Conservation (phyloP, 139 green algal species). For the Haematococcus sp. region DNA sequence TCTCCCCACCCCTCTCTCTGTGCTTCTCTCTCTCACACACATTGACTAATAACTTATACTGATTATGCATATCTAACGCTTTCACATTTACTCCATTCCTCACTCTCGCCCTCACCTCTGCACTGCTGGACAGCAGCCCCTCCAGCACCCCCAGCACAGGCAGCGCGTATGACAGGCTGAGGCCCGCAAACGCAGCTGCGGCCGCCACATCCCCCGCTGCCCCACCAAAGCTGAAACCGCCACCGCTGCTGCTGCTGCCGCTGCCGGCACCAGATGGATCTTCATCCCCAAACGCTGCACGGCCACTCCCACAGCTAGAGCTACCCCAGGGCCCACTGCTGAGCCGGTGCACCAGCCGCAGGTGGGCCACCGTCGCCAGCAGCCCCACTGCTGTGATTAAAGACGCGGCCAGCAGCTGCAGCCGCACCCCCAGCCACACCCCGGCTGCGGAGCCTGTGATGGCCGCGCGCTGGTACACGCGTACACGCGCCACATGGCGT, state of each 20-base stretch:
- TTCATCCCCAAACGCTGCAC: background rate
- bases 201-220: too few species aligned
- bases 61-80: too few species aligned
- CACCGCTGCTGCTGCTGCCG: too few species aligned
- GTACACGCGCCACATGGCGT: conserved; percentile 22
- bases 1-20: too few species aligned
- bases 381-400: conserved; percentile 58
- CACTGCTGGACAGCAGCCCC: conserved; percentile 61
- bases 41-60: too few species aligned
- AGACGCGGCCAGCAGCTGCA: conserved; percentile 77
- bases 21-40: too few species aligned
- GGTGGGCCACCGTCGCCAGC: conserved; percentile 37
- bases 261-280: too few species aligned
- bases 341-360: background rate
- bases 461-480: conserved; percentile 39
- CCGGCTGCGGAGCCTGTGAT: conserved; percentile 22
- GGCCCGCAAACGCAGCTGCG: conserved; percentile 43
- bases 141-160: conserved; percentile 77
- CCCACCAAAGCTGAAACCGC: too few species aligned
- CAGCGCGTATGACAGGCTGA: conserved; percentile 78
- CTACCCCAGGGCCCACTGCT: background rate
- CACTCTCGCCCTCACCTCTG: conserved; percentile 53
- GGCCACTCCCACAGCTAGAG: background rate
- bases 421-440: conserved; percentile 69
- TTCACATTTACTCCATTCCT: too few species aligned